Evolutionary conservation across 148 eudicot genomes (phyloP).

Genomic region (Rhododendron henanense): DNA sequence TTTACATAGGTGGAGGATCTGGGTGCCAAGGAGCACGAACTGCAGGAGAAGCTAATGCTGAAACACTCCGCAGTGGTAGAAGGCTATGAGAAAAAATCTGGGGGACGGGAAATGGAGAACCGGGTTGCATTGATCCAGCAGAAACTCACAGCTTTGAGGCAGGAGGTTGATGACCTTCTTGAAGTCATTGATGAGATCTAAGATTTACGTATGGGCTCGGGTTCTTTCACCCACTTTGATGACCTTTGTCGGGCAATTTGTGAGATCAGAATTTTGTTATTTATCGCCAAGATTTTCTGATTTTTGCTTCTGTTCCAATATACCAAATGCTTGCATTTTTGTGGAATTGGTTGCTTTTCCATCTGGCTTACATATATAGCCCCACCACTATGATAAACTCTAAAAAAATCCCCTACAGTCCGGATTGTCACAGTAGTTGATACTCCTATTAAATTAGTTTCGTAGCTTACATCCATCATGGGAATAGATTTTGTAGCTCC

Average conservation of each 20-base stretch:
- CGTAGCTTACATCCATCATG: too few species aligned
- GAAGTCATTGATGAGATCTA: slow-evolving; percentile 76
- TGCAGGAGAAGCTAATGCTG: slow-evolving; percentile 67
- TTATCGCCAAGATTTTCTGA: neutral
- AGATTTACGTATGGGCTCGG: neutral
- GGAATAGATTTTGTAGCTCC: too few species aligned
- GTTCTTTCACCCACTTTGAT: neutral
- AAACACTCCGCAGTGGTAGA: slow-evolving; percentile 75
- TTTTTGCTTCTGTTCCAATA: neutral
- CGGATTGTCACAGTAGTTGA: too few species aligned
- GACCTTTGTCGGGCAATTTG: neutral
- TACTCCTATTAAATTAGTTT: too few species aligned
- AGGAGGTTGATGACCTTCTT: slow-evolving; percentile 83
- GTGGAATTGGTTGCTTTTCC: neutral
- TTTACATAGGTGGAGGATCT: slow-evolving; percentile 69
- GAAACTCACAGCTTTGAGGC: slow-evolving; percentile 64
- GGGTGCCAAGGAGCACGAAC: slow-evolving; percentile 77
- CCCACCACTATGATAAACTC: neutral
- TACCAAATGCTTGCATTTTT: neutral
- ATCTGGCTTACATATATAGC: neutral
- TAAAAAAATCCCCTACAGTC: too few species aligned
- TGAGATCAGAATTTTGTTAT: slow-evolving; percentile 8
- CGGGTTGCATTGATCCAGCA: slow-evolving; percentile 77
- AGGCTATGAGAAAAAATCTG: slow-evolving; percentile 79
- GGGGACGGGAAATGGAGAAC: slow-evolving; percentile 76